Base-by-base conservation (phyloP, 345 rosid species). In the Citrus cavaleriei region DNA sequence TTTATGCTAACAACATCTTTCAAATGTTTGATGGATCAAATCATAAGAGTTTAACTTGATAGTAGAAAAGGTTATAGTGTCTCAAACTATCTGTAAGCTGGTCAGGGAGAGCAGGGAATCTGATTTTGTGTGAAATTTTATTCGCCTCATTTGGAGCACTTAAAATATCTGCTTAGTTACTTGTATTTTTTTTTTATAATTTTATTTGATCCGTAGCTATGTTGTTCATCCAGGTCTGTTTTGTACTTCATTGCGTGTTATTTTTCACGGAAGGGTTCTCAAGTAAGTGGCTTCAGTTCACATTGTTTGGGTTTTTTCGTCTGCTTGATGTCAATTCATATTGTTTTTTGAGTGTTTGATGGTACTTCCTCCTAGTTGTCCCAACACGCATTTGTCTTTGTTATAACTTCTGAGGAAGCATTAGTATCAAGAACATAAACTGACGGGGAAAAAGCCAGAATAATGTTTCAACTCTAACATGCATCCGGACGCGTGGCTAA, bases 181-280 rank as follows among this genome's bases (percentile, higher is more conserved):
- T 66, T 55, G 30, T 51, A 16, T 24, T 66, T 9, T 72, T 21
- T 73, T n/a, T 6, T 34, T 16, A 16, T 37, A 57, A 71, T 10
- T 30, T 67, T 63, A 54, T 59, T 34, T 77, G 60, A 77, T 82
- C 73, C 55, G 19, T 71, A 71, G 67, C 72, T 82, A 18, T 74
- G 58, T 78, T 83, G 68, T 88, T 70, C 73, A 63, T 83, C 24
- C 92, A 95, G 99, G 95, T 86, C 93, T 79, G 85, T 86, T 82
- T 81, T 95, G 86, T 95, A 88, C 88, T 92, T 95, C 90, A 87
- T 90, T 73, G 89, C 88, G 22, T 83, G 92, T 78, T 95, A 91
- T 85, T 92, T 91, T 88, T 90, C 97, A 71, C 87, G 86, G 73
- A 92, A 88, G 85, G 92, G 90, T 78, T 90, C 93, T 84, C 98